Evolutionary conservation across 2,329 filamentous ascomycete species (phyloP).

Genomic region (Xylariaceae sp.): DNA sequence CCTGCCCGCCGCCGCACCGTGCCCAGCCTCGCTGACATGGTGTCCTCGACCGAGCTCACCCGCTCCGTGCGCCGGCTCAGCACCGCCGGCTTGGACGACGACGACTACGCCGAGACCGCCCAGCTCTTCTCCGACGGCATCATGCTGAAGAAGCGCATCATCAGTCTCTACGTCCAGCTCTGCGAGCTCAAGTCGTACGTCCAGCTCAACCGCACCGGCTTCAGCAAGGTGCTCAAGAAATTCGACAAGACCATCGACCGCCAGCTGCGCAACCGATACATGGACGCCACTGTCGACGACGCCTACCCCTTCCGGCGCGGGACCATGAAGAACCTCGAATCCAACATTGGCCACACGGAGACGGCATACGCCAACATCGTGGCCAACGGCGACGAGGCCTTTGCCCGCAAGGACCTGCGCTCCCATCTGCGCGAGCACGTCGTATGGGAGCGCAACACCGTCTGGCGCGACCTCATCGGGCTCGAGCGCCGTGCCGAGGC

Average conservation of each 20-base stretch:
- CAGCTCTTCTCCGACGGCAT: conserved; percentile 65
- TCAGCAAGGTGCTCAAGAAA: conserved; percentile 95
- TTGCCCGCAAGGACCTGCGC: conserved; percentile 80
- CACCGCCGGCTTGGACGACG: conserved; percentile 65
- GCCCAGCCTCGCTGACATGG: conserved; percentile 49
- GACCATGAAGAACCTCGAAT: conserved; percentile 67
- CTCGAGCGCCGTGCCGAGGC: conserved; percentile 95
- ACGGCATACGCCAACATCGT: conserved; percentile 75
- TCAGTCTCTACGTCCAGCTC: conserved; percentile 82
- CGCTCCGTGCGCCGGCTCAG: conserved; percentile 60
- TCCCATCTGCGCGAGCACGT: conserved; percentile 93
- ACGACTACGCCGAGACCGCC: conserved; percentile 75
- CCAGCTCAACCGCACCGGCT: conserved; percentile 94
- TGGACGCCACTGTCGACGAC: conserved; percentile 67
- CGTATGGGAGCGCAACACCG: conserved; percentile 97
- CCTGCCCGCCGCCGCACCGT: conserved; percentile 36
- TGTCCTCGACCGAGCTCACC: conserved; percentile 57
- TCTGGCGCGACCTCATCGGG: conserved; percentile 98
- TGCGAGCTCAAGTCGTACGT: conserved; percentile 95
- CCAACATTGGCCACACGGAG: conserved; percentile 72
- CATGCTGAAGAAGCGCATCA: conserved; percentile 86
- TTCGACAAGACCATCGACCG: conserved; percentile 94
- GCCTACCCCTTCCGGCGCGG: conserved; percentile 77
- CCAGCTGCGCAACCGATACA: conserved; percentile 72
- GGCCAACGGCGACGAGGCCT: conserved; percentile 71